A percentile compares a stretch with the other conserved stretches of the same genome.
phyloP scores from a whole-genome alignment of 495 filamentous ascomycete genomes.

The Amphirosellinia nigrospora region DNA sequence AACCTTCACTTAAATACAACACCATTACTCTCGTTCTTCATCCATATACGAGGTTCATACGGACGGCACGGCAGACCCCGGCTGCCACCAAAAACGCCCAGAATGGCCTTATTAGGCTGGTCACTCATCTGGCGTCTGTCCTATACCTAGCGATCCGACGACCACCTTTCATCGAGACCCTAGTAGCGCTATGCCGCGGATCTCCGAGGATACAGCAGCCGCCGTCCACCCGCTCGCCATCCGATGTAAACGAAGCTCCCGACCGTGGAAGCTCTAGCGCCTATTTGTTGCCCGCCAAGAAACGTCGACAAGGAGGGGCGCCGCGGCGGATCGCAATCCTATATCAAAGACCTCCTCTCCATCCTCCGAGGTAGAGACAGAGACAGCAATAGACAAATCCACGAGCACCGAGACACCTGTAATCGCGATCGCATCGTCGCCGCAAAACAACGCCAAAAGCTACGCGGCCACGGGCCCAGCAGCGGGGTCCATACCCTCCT shows the following conservation, averaged over 20 bases:
- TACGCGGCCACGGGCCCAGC: constrained; percentile 19
- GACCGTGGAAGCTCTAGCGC: not conserved
- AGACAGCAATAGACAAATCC: not conserved
- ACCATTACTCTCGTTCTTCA: not conserved
- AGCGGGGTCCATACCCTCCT: constrained; percentile 41
- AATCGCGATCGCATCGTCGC: constrained; percentile 17
- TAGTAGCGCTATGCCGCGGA: constrained; percentile 33
- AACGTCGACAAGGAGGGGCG: not conserved
- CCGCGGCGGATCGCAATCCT: constrained; percentile 18
- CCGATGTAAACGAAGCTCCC: not conserved
- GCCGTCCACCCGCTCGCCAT: constrained; percentile 33
- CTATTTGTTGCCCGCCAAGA: not conserved
- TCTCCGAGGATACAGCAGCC: constrained; percentile 36
- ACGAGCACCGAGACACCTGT: not conserved
- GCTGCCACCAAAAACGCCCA: not conserved
- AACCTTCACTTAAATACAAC: not conserved
- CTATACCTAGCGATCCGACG: constrained; percentile 57
- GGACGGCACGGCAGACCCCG: not conserved
- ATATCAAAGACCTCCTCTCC: constrained; percentile 26
- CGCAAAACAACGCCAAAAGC: constrained; percentile 54
- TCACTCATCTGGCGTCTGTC: constrained; percentile 61
- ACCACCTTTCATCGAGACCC: constrained; percentile 46
- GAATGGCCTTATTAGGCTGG: constrained; percentile 60
- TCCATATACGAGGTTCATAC: not conserved
- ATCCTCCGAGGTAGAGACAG: constrained; percentile 1